Evolutionary conservation across 1,284 basidiomycete species (phyloP).

Genomic region (Tylopilus sp.): DNA sequence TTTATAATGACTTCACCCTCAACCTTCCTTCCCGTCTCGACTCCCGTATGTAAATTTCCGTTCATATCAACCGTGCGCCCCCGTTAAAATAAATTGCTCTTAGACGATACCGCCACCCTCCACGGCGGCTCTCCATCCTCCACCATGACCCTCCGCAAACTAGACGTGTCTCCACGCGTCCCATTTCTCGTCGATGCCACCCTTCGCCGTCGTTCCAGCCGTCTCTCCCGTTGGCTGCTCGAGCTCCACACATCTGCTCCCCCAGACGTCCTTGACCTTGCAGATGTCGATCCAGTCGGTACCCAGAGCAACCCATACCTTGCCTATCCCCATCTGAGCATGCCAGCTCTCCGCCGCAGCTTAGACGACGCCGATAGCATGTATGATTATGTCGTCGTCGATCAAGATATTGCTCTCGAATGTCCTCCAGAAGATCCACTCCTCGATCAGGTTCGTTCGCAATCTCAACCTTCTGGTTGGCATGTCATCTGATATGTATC

Average conservation of each 20-base stretch:
- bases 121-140: constrained; percentile 28
- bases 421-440: constrained; percentile 18
- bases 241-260: constrained; percentile 46
- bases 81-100: constrained; percentile 8
- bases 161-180: constrained; percentile 27
- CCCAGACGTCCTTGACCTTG: constrained; percentile 21
- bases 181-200: constrained; percentile 19
- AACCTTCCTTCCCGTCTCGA: neutral
- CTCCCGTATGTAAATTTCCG: constrained; percentile 24
- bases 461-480: constrained; percentile 3
- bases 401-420: constrained; percentile 27
- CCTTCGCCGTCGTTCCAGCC: constrained; percentile 48
- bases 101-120: constrained; percentile 12
- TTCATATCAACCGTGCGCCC: neutral
- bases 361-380: constrained; percentile 39
- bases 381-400: constrained; percentile 54
- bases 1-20: constrained; percentile 20
- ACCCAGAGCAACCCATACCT: constrained; percentile 46
- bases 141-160: constrained; percentile 28
- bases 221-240: constrained; percentile 63
- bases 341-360: constrained; percentile 23
- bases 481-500: constrained; percentile 18
- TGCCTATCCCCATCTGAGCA: constrained; percentile 48
- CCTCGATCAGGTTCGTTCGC: constrained; percentile 25
- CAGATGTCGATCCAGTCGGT: constrained; percentile 28